Percentiles rank a stretch among this genome's conserved stretches.
Evolutionary conservation across 495 filamentous ascomycete genomes (phyloP).

Genomic region (Poronia punctata): DNA sequence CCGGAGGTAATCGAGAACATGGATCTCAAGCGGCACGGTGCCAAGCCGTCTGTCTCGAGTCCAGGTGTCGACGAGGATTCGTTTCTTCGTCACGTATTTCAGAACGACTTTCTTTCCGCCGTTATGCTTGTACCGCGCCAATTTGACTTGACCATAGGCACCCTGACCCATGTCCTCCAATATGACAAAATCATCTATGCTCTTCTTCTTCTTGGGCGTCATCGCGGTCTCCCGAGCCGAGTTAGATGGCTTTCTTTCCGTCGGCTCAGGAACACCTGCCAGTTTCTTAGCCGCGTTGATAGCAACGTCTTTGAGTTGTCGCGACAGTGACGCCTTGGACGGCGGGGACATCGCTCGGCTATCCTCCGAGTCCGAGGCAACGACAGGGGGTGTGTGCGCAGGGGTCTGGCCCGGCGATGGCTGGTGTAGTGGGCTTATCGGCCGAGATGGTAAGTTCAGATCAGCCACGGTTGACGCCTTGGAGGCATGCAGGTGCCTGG

Average conservation of each 20-base stretch:
- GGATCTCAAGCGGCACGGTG: constrained; percentile 96
- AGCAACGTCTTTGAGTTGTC: constrained; percentile 68
- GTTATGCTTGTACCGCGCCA: constrained; percentile 79
- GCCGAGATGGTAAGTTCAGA: constrained; percentile 53
- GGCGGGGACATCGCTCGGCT: constrained; percentile 24
- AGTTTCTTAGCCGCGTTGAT: constrained; percentile 40
- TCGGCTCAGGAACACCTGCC: constrained; percentile 29
- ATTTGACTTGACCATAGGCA: constrained; percentile 95
- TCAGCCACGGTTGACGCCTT: constrained; percentile 47
- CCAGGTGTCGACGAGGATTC: constrained; percentile 98
- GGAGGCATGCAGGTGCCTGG: constrained; percentile 77
- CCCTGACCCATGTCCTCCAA: constrained; percentile 98
- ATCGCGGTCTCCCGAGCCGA: constrained; percentile 15
- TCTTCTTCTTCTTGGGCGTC: constrained; percentile 54
- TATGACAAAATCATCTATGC: constrained; percentile 83
- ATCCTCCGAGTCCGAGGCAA: constrained; percentile 43
- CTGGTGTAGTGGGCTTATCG: constrained; percentile 60
- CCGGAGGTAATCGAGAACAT: constrained; percentile 90
- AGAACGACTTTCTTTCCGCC: constrained; percentile 77
- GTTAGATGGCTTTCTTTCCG: constrained; percentile 28
- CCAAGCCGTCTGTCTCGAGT: constrained; percentile 88
- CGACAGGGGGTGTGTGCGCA: constrained; percentile 43
- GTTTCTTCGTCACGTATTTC: constrained; percentile 95
- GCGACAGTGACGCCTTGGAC: constrained; percentile 56
- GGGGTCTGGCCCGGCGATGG: constrained; percentile 70